These are phyloP conservation scores for Xylaria palmicola DNA, from an alignment of 495 filamentous ascomycete genomes.

Conservation along the genomic window DNA sequence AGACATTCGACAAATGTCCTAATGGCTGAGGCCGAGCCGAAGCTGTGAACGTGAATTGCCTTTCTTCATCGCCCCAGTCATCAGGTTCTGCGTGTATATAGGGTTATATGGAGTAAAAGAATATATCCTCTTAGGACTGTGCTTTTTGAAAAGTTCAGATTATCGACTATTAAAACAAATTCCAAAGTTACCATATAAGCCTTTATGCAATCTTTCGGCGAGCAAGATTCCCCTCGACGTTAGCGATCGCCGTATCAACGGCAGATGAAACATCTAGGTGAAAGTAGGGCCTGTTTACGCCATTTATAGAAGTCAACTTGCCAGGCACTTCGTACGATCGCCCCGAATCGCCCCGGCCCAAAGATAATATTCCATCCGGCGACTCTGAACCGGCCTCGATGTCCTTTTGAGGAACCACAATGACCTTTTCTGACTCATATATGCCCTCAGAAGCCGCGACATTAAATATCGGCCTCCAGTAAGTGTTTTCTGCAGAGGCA, in stretches of 20 bases:
- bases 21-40: too few species aligned
- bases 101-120: too few species aligned
- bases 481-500: conserved; percentile 13
- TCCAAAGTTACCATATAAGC: not conserved
- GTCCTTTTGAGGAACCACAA: conserved; percentile 23
- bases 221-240: conserved; percentile 42
- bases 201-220: not conserved
- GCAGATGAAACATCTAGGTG: conserved; percentile 73
- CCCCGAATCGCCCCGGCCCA: conserved; percentile 4
- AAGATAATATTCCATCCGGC: conserved; percentile 23
- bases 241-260: conserved; percentile 73
- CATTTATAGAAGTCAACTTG: conserved; percentile 38
- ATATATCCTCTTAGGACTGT: too few species aligned
- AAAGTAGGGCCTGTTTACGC: conserved; percentile 54
- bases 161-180: not conserved
- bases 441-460: conserved; percentile 12
- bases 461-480: conserved; percentile 29
- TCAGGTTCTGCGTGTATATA: too few species aligned
- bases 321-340: conserved; percentile 1
- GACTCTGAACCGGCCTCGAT: conserved; percentile 15
- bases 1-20: too few species aligned
- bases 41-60: too few species aligned
- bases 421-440: not conserved
- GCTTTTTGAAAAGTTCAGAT: not conserved
- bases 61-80: too few species aligned